Percentiles rank a stretch among this genome's conserved stretches.
Evolutionary conservation across 2,329 filamentous ascomycete species (phyloP).

Genomic region (Thielaviopsis punctulata): DNA sequence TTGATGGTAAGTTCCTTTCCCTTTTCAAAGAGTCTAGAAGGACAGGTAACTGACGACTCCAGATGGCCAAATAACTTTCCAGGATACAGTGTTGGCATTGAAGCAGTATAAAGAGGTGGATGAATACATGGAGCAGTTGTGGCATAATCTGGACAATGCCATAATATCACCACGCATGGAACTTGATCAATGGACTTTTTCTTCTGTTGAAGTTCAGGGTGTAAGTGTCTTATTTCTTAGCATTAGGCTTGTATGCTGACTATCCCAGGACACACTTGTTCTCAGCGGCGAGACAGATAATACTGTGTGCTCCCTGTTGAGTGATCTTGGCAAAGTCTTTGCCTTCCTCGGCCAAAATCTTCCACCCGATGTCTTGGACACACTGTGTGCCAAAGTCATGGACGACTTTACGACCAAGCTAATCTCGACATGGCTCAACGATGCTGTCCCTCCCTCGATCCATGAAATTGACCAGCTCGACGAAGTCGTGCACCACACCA

Average conservation of each 20-base stretch:
- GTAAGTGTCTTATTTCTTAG: conserved; percentile 18
- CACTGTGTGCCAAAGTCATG: conserved; percentile 54
- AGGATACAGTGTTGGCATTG: conserved; percentile 37
- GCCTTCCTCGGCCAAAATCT: conserved; percentile 34
- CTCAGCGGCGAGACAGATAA: conserved; percentile 26
- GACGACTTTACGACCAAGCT: conserved; percentile 50
- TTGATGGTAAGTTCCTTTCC: conserved; percentile 3
- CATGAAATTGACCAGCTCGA: conserved; percentile 57
- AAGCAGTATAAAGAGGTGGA: conserved; percentile 44
- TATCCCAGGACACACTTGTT: conserved; percentile 25
- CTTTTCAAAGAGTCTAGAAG: not conserved
- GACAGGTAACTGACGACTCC: conserved; percentile 7
- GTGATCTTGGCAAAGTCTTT: conserved; percentile 35
- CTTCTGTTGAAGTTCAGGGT: conserved; percentile 24
- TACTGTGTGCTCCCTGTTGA: conserved; percentile 33
- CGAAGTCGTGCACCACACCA: conserved; percentile 44
- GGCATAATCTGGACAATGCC: conserved; percentile 43
- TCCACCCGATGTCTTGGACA: conserved; percentile 35
- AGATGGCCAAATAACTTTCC: conserved; percentile 35
- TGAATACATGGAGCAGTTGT: conserved; percentile 40
- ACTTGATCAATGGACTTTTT: conserved; percentile 19
- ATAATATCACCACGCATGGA: conserved; percentile 44
- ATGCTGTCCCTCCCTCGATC: conserved; percentile 58
- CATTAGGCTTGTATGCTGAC: not conserved
- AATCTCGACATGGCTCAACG: conserved; percentile 57